phyloP scores from a whole-genome alignment of 1,139 yeast species.

The Cylindricascospora bacillispora region DNA sequence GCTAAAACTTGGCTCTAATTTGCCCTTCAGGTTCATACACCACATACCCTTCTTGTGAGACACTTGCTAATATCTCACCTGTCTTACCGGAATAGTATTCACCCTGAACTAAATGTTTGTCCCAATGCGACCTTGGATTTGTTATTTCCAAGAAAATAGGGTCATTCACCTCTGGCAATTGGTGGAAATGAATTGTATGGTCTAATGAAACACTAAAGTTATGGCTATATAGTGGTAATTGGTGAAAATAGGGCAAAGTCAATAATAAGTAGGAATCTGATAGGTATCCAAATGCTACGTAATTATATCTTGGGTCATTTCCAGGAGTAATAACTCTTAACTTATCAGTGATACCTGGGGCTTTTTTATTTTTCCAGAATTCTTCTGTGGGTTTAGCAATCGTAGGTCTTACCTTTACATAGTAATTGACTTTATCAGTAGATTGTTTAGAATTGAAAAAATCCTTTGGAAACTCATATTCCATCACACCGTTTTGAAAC shows the following conservation, averaged over 20 bases:
- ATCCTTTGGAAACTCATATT: slow-evolving; percentile 35
- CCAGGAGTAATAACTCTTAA: slow-evolving; percentile 9
- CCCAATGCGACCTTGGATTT: slow-evolving; percentile 40
- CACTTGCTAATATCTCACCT: slow-evolving; percentile 48
- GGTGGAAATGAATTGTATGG: slow-evolving; percentile 58
- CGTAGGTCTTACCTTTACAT: slow-evolving; percentile 15
- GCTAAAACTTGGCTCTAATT: slow-evolving; percentile 12
- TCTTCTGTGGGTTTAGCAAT: slow-evolving; percentile 6
- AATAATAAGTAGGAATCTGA: slow-evolving; percentile 49
- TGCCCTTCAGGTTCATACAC: slow-evolving; percentile 14
- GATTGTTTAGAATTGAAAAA: slow-evolving; percentile 21
- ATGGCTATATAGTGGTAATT: slow-evolving; percentile 30
- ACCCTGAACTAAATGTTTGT: slow-evolving; percentile 46
- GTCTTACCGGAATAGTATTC: slow-evolving; percentile 38
- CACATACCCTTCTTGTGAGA: slow-evolving; percentile 55
- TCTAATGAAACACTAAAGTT: slow-evolving; percentile 49
- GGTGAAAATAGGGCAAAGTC: slow-evolving; percentile 34
- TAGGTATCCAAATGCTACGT: slow-evolving; percentile 49
- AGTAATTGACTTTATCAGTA: slow-evolving; percentile 17
- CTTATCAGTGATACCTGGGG: slow-evolving; percentile 6
- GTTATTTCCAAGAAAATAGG: slow-evolving; percentile 43
- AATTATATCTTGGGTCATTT: slow-evolving; percentile 31
- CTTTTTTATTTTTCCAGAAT: slow-evolving; percentile 19
- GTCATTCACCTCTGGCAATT: slow-evolving; percentile 36
- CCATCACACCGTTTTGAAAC: slow-evolving; percentile 29